These are phyloP conservation scores for Saccharomyces eubayanus DNA, from an alignment of 805 yeast genomes.

Conservation along the genomic window DNA sequence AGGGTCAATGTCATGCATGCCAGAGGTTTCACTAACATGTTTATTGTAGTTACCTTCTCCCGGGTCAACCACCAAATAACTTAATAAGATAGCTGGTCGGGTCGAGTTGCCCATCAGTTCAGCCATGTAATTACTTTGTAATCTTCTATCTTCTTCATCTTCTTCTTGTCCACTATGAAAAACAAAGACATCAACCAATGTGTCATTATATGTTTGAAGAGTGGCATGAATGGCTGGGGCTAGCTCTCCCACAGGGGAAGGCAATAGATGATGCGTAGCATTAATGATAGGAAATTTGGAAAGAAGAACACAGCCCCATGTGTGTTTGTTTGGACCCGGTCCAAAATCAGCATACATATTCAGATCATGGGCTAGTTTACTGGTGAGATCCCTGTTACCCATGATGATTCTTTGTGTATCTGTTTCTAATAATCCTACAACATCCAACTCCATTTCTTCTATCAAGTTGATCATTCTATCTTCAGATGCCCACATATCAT, in stretches of 20 bases:
- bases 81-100: conserved; percentile 77
- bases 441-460: conserved; percentile 79
- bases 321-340: conserved; percentile 95
- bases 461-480: conserved; percentile 79
- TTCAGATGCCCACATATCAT: conserved; percentile 97
- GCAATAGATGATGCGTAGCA: conserved; percentile 84
- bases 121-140: conserved; percentile 70
- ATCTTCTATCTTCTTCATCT: conserved; percentile 85
- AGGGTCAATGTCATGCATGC: conserved; percentile 91
- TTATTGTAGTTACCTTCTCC: conserved; percentile 84
- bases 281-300: conserved; percentile 90
- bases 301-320: conserved; percentile 92
- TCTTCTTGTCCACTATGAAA: conserved; percentile 98
- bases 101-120: conserved; percentile 74
- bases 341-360: conserved; percentile 95
- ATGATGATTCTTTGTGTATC: conserved; percentile 91
- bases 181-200: conserved; percentile 78
- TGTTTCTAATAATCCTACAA: conserved; percentile 82
- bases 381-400: conserved; percentile 93
- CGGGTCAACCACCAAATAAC: conserved; percentile 87
- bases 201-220: conserved; percentile 76
- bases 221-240: conserved; percentile 99
- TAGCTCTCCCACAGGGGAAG: conserved; percentile 95
- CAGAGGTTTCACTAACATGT: conserved; percentile 72
- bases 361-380: conserved; percentile 81